These are phyloP conservation scores for Pugionium dolabratum DNA, from an alignment of 345 rosid species.

Conservation along the genomic window DNA sequence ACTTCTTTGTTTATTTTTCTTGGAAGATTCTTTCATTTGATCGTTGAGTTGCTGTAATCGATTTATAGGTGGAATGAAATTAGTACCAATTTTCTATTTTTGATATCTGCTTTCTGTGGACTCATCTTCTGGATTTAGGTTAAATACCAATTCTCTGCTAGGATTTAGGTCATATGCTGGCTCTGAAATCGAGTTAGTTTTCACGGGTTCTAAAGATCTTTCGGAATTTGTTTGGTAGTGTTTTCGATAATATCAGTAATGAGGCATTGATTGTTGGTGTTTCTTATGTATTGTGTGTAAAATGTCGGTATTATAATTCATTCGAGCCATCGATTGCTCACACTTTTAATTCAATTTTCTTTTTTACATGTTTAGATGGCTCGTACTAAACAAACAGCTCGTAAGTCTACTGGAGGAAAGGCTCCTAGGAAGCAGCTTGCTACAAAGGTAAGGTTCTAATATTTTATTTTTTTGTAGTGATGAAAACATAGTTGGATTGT, in stretches of 20 bases:
- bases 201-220: background rate
- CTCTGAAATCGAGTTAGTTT: background rate
- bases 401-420: conserved; percentile 95
- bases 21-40: background rate
- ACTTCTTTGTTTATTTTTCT: background rate
- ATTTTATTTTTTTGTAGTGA: background rate
- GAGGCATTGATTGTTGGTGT: background rate
- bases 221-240: background rate
- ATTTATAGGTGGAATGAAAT: background rate
- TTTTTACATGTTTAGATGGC: conserved; percentile 25
- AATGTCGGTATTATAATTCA: background rate
- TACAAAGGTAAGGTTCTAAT: conserved; percentile 53
- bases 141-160: background rate
- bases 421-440: conserved; percentile 98
- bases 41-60: background rate
- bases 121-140: background rate
- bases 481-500: background rate
- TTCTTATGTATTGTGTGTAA: too few relatives aligned
- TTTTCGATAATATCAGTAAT: background rate
- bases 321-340: background rate
- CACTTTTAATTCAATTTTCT: background rate
- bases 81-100: background rate
- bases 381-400: conserved; percentile 90
- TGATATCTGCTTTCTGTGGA: background rate
- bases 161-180: background rate